Evolutionary conservation across 2,329 filamentous ascomycete species (phyloP).

Genomic region (Hymenoscyphus repandus): DNA sequence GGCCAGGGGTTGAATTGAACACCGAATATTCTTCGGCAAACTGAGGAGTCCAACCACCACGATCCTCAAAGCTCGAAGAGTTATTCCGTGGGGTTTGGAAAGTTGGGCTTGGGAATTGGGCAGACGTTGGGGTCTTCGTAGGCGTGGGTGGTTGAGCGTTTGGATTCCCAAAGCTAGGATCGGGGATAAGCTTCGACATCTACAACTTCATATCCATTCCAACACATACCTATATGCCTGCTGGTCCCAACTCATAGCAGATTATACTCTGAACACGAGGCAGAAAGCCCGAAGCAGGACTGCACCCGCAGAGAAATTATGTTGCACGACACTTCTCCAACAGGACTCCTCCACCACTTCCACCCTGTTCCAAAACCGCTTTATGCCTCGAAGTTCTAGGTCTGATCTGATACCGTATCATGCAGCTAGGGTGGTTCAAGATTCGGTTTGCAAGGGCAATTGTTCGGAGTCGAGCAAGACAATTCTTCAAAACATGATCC

Average conservation of each 20-base stretch:
- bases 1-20: constrained; percentile 59
- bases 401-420: constrained; percentile 1
- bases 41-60: constrained; percentile 52
- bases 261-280: constrained; percentile 16
- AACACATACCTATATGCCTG: constrained; percentile 46
- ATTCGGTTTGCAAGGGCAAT: constrained; percentile 6
- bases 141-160: constrained; percentile 57
- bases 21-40: constrained; percentile 63
- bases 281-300: constrained; percentile 17
- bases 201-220: neutral
- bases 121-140: constrained; percentile 50
- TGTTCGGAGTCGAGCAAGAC: constrained; percentile 10
- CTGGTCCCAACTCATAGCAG: constrained; percentile 62
- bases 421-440: constrained; percentile 7
- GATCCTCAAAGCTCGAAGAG: constrained; percentile 43
- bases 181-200: constrained; percentile 26
- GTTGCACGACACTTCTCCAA: constrained; percentile 1
- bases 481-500: constrained; percentile 19
- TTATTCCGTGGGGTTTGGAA: constrained; percentile 52
- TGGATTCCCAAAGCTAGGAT: constrained; percentile 55
- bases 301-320: constrained; percentile 14
- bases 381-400: neutral
- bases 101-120: constrained; percentile 47
- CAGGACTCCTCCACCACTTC: constrained; percentile 13
- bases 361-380: constrained; percentile 13